phyloP scores from a whole-genome alignment of 2,329 filamentous ascomycete genomes.

The Fusarium bactridioides region DNA sequence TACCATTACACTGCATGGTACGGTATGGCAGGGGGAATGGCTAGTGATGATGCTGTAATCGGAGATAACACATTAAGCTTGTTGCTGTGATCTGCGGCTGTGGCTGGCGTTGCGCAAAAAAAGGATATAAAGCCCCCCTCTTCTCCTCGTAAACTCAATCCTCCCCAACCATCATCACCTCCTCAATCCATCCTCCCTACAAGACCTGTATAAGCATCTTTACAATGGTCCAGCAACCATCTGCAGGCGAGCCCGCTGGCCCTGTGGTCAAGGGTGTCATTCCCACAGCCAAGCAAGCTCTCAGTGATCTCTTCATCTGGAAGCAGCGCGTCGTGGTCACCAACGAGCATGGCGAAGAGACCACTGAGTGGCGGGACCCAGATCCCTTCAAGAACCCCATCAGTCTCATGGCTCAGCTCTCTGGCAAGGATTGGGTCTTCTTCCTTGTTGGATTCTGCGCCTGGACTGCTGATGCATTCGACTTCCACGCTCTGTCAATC shows the following conservation, averaged over 20 bases:
- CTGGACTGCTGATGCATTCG: constrained; percentile 85
- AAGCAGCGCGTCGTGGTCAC: constrained; percentile 74
- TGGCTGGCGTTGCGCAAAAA: not conserved
- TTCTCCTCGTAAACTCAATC: not conserved
- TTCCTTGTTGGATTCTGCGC: constrained; percentile 77
- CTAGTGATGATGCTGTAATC: not conserved
- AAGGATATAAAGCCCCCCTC: constrained; percentile 13
- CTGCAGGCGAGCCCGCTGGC: constrained; percentile 63
- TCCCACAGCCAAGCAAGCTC: constrained; percentile 70
- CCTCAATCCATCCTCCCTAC: not conserved
- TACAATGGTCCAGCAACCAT: constrained; percentile 13
- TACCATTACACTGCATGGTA: not conserved
- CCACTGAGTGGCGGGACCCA: constrained; percentile 73
- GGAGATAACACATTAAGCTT: constrained; percentile 5
- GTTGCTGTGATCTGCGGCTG: not conserved
- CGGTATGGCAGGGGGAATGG: not conserved
- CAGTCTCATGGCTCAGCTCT: constrained; percentile 70
- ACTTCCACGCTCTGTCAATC: constrained; percentile 82
- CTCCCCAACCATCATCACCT: not conserved
- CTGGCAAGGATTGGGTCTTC: constrained; percentile 74
- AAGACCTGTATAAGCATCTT: not conserved
- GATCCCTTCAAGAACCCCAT: constrained; percentile 75
- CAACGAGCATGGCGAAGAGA: constrained; percentile 70
- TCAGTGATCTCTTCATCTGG: constrained; percentile 74
- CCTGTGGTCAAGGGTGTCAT: constrained; percentile 71